Evolutionary conservation across 1,139 yeast species (phyloP), one percentile per base, ranked within the genome.

Genomic region (Tardiomyces digboiensis): DNA sequence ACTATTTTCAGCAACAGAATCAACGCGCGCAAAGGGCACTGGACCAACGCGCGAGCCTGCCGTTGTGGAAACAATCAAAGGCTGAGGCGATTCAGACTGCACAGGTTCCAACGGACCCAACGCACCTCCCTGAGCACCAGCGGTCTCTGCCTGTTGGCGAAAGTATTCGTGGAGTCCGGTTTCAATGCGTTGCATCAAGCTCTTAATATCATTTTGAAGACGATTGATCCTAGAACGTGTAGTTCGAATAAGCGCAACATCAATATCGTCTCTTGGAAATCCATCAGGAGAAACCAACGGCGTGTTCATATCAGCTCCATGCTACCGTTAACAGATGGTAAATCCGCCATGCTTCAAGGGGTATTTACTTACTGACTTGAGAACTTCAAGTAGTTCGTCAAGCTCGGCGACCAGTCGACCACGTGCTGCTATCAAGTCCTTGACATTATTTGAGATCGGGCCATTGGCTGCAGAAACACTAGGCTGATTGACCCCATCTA

Each of bases 231-330:
- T 75, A 7, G 79, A 75, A 49, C 96, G 65, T 43, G 93, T 66
- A 2, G 80, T 68, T 36, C 83, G 73, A 36, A 74, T 56, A 45
- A 66, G 67, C 3, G 82, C 78, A 5, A 89, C 84, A 55, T 91
- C 95, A 26, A 89, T 74, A 58, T 91, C 97, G 14, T 71, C 66
- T 36, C 97, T 68, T 0, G 98, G 98, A 53, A 76, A 91, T 33
- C 97, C 97, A 55, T 89, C 95, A 0, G 56, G 49, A 0, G 83
- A 75, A 2, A 83, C 61, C 51, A 89, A 65, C 0, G 79, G 70
- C 0, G 93, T 80, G 18, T 72, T 62, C 88, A 87, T 78, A 50
- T 74, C 77, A 1, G 74, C 80, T 7, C 47, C 47, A 20, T 42
- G 51, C 16, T 29, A 8, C 3, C 3, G 33, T 26, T 26, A 26